phyloP scores from a whole-genome alignment of 2,329 filamentous ascomycete genomes.

The Sarocladiaceae sp. region DNA sequence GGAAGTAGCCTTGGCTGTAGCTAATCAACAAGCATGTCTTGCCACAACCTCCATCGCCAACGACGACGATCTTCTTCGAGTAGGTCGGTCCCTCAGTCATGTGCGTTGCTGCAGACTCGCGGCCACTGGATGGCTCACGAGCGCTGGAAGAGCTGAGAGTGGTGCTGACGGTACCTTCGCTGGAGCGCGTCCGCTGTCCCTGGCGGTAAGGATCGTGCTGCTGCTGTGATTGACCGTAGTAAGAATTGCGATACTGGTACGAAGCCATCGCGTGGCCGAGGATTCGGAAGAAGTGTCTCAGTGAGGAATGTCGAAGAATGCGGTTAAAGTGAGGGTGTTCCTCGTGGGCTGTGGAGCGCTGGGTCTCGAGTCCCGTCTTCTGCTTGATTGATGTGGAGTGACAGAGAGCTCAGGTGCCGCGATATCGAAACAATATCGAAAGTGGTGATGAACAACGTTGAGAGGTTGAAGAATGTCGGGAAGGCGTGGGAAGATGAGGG shows the following conservation, averaged over 20 bases:
- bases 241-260: slow-evolving; percentile 48
- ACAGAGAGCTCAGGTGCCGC: not conserved
- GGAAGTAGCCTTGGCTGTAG: slow-evolving; percentile 98
- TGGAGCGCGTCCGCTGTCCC: slow-evolving; percentile 59
- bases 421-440: no score
- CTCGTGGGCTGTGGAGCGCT: not conserved
- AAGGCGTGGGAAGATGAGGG: not conserved
- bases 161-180: slow-evolving; percentile 86
- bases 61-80: slow-evolving; percentile 99
- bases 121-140: slow-evolving; percentile 63
- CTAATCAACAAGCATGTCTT: slow-evolving; percentile 98
- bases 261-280: slow-evolving; percentile 38
- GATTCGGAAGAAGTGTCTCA: slow-evolving; percentile 10
- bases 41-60: slow-evolving; percentile 94
- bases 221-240: slow-evolving; percentile 32
- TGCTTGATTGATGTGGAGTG: not conserved
- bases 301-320: slow-evolving; percentile 8
- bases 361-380: not conserved
- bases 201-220: slow-evolving; percentile 32
- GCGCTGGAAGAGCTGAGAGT: slow-evolving; percentile 69
- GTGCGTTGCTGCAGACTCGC: slow-evolving; percentile 74
- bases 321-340: slow-evolving; percentile 7
- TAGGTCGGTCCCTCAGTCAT: slow-evolving; percentile 87
- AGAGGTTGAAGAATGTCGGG: not conserved
- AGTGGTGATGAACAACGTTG: not conserved